phyloP scores from a whole-genome alignment of 495 filamentous ascomycete species.

The Annulohypoxylon stygium region DNA sequence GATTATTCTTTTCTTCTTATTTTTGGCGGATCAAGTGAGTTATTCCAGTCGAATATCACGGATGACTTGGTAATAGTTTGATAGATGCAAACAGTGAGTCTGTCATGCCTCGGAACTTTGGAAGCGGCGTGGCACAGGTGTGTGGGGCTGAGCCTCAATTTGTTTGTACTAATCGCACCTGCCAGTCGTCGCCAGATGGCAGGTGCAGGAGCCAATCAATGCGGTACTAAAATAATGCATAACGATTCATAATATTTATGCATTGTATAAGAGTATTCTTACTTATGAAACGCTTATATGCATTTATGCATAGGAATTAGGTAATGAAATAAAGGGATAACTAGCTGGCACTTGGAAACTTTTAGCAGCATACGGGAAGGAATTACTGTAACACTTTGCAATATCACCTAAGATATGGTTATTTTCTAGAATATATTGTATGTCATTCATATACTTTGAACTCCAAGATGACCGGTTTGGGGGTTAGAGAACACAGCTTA shows the following conservation, averaged over 20 bases:
- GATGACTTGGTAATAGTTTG: neutral
- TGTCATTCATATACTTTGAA: too few relatives aligned
- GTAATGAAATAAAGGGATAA: neutral
- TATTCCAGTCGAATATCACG: neutral
- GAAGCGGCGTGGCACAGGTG: neutral
- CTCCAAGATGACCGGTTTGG: too few relatives aligned
- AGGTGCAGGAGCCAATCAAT: neutral
- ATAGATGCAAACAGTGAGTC: neutral
- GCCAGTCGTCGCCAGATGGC: neutral
- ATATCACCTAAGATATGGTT: too few relatives aligned
- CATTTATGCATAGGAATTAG: neutral
- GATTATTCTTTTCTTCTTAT: neutral
- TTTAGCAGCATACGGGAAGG: neutral
- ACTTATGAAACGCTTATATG: neutral
- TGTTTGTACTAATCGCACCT: neutral
- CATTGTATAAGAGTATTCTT: neutral
- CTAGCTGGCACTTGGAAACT: too few relatives aligned
- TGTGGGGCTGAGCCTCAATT: slow-evolving; percentile 7
- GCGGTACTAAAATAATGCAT: neutral
- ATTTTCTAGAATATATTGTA: too few relatives aligned
- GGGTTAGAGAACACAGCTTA: too few relatives aligned
- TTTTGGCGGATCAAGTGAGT: neutral
- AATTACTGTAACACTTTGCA: neutral
- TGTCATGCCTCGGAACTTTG: neutral
- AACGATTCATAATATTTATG: neutral